These are phyloP conservation scores for Capsicum pubescens DNA, from an alignment of 257 asterid species.

Conservation along the genomic window DNA sequence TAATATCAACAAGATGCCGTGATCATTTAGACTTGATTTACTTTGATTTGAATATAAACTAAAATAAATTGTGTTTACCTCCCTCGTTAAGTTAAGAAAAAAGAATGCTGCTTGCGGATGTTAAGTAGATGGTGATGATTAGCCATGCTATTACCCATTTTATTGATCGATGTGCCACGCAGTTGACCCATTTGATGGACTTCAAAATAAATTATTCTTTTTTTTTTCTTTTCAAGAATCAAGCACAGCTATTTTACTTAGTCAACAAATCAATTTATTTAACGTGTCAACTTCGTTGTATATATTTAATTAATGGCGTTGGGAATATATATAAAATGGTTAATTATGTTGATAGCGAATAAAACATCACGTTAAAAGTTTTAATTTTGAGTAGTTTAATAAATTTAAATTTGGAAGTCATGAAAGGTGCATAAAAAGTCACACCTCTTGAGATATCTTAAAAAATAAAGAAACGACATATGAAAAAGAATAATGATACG, in stretches of 20 bases:
- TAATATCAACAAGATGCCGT: too few species aligned
- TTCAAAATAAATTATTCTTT: neutral
- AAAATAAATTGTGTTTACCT: too few species aligned
- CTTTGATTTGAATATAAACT: too few species aligned
- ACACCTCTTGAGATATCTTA: neutral
- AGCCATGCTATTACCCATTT: neutral
- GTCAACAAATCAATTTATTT: neutral
- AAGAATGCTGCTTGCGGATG: too few species aligned
- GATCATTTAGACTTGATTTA: too few species aligned
- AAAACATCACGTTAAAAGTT: neutral
- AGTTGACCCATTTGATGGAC: neutral
- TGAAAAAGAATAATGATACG: neutral
- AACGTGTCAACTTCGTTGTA: neutral
- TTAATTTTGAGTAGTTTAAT: neutral
- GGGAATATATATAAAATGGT: neutral
- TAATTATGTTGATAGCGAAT: neutral
- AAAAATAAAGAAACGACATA: neutral
- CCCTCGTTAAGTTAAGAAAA: too few species aligned
- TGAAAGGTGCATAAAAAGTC: neutral
- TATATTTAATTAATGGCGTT: neutral
- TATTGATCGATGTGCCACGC: too few species aligned
- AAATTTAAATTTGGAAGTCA: conserved; percentile 1
- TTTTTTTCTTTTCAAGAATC: neutral
- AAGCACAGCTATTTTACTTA: neutral
- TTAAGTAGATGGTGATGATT: too few species aligned